Base-by-base conservation (phyloP, 1,284 basidiomycete species). In the Rhodotorula glutinis region DNA sequence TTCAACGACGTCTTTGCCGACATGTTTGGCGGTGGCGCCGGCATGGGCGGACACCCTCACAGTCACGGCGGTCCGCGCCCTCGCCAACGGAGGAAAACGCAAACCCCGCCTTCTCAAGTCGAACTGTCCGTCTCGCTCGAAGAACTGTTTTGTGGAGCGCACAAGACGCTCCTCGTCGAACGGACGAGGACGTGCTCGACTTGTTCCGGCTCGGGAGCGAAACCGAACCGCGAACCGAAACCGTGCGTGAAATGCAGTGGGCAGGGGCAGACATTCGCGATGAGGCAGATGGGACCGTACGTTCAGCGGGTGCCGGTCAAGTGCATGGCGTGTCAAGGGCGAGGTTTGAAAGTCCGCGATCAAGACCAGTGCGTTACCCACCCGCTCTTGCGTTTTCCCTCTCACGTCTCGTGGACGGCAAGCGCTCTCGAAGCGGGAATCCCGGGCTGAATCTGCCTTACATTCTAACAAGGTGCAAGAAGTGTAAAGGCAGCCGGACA, bases 141-240 rank as follows among this genome's bases (percentile, higher is more conserved):
- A 78, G 94, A 98, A 77, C 82, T 95, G 38, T 98, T 92, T 80
- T 90, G 88, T 67, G 95, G 95, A 43, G 94, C 93, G 79, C 85
- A 85, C 21, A 88, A 95, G 56, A 89, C 88, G 76, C 88, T 98
- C 82, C 90, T 88, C 74, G 86, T 97, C 81, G 90, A 94, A 79
- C 88, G 91, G 75, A 87, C 93, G 77, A 81, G 88, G 19, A 81
- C 90, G 10, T 98, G 94, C 79, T 82, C 82, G 29, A 79, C 81
- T 10, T 98, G 95, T 79, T 86, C 88, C 78, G 94, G 93, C 85
- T 90, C 43, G 58, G 79, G 94, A 52, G 90, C 87, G 16, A 87
- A 86, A 73, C 86, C 87, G 7, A 88, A 84, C 63, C 88, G 89
- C 41, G 90, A 90, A 76, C 87, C 89, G 16, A 91, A 88, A 76